Percentiles rank a stretch among this genome's conserved stretches.
These are phyloP conservation scores for Asterophora parasitica DNA, from an alignment of 768 basidiomycete species.

Conservation along the genomic window DNA sequence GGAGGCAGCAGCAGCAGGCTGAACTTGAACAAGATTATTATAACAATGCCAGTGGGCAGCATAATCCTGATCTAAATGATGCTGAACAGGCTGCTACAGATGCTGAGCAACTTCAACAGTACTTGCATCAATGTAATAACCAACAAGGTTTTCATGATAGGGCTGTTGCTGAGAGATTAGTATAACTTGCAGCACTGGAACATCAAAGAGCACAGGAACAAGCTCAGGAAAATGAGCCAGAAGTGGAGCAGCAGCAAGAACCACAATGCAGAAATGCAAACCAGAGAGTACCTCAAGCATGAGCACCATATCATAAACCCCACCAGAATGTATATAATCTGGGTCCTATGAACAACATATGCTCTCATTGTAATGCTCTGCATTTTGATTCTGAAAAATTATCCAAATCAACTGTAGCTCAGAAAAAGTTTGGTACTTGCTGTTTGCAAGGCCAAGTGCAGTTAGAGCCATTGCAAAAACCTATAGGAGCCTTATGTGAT, in stretches of 20 bases:
- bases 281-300: neutral
- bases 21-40: neutral
- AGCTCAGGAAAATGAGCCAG: too few relatives aligned
- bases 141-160: too few relatives aligned
- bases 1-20: neutral
- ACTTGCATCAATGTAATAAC: neutral
- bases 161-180: too few relatives aligned
- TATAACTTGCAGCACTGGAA: neutral
- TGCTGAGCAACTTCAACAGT: neutral
- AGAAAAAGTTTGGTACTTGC: conserved; percentile 12
- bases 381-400: conserved; percentile 11
- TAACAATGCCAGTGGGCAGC: neutral
- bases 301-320: conserved; percentile 7
- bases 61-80: neutral
- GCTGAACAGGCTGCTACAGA: neutral
- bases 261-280: neutral
- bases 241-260: neutral
- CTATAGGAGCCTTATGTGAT: neutral
- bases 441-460: conserved; percentile 11
- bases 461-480: neutral
- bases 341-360: neutral
- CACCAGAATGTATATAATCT: neutral
- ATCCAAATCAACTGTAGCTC: neutral
- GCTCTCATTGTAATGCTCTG: conserved; percentile 6
- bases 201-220: neutral